These are phyloP conservation scores for Physcia stellaris DNA, from an alignment of 495 filamentous ascomycete species.

Conservation along the genomic window DNA sequence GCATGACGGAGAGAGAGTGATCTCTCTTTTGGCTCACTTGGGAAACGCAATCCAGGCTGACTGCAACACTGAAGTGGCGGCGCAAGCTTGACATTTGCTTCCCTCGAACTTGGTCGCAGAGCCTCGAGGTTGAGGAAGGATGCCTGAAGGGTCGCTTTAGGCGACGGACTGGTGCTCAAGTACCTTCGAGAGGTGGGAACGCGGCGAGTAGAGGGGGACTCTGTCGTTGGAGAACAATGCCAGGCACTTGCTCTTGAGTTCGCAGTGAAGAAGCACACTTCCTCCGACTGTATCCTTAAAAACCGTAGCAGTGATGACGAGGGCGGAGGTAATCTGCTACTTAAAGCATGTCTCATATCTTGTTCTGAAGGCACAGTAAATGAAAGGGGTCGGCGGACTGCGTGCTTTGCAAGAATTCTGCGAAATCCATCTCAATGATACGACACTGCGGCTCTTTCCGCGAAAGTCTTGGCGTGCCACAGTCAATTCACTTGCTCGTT, in stretches of 20 bases:
- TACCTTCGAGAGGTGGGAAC: background rate
- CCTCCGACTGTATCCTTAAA: slow-evolving; percentile 45
- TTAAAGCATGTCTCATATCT: slow-evolving; percentile 10
- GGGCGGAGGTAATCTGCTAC: slow-evolving; percentile 25
- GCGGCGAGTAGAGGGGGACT: background rate
- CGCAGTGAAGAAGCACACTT: slow-evolving; percentile 32
- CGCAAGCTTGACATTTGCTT: slow-evolving; percentile 6
- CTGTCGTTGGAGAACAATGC: background rate
- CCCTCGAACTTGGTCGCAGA: slow-evolving; percentile 22
- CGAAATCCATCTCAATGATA: too few relatives aligned
- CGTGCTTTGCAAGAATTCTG: too few relatives aligned
- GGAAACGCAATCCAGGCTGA: too few relatives aligned
- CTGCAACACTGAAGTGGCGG: too few relatives aligned
- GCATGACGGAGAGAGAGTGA: slow-evolving; percentile 19
- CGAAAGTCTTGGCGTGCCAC: too few relatives aligned
- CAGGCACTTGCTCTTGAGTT: slow-evolving; percentile 10
- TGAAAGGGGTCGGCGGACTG: too few relatives aligned
- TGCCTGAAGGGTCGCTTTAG: slow-evolving; percentile 25
- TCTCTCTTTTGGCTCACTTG: slow-evolving; percentile 5
- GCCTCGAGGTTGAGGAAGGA: slow-evolving; percentile 30
- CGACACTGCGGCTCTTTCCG: too few relatives aligned
- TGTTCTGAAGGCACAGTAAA: too few relatives aligned
- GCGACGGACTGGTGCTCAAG: slow-evolving; percentile 14
- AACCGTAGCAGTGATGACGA: slow-evolving; percentile 48
- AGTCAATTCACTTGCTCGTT: too few relatives aligned